Evolutionary conservation across 805 yeast genomes (phyloP).

Genomic region (Wickerhamiella azyma): DNA sequence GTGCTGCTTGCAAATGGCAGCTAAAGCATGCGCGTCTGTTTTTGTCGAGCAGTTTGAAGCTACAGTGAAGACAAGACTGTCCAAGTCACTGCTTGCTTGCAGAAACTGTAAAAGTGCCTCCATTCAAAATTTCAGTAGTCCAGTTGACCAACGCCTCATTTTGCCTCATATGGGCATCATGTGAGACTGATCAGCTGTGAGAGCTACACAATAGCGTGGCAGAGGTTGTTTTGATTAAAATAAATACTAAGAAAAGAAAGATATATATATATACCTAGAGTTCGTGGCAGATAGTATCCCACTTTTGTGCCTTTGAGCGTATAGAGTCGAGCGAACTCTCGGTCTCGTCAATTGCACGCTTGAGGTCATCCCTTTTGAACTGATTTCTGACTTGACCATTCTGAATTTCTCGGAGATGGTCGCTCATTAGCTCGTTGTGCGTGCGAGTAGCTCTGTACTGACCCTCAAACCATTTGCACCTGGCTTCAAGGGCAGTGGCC

Average conservation of each 20-base stretch:
- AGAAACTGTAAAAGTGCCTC: background rate
- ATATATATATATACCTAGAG: background rate
- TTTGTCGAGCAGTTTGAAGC: background rate
- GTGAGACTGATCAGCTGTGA: background rate
- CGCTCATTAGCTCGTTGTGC: constrained; percentile 17
- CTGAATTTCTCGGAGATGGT: constrained; percentile 17
- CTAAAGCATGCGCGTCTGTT: background rate
- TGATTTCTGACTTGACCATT: background rate
- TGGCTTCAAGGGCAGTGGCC: constrained; percentile 19
- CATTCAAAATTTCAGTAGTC: background rate
- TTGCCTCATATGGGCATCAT: background rate
- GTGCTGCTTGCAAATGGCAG: background rate
- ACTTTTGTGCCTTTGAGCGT: background rate
- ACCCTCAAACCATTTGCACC: constrained; percentile 16
- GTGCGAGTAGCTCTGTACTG: constrained; percentile 16
- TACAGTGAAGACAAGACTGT: background rate
- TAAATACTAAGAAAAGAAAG: too few species aligned
- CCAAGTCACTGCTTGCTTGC: background rate
- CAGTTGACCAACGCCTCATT: background rate
- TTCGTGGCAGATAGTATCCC: background rate
- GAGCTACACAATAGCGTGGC: background rate
- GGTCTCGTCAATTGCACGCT: background rate
- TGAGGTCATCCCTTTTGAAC: background rate
- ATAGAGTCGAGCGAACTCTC: background rate
- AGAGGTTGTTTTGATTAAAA: background rate